Base-by-base conservation (phyloP, 768 basidiomycete genomes). In the Daedaleopsis nitida region DNA sequence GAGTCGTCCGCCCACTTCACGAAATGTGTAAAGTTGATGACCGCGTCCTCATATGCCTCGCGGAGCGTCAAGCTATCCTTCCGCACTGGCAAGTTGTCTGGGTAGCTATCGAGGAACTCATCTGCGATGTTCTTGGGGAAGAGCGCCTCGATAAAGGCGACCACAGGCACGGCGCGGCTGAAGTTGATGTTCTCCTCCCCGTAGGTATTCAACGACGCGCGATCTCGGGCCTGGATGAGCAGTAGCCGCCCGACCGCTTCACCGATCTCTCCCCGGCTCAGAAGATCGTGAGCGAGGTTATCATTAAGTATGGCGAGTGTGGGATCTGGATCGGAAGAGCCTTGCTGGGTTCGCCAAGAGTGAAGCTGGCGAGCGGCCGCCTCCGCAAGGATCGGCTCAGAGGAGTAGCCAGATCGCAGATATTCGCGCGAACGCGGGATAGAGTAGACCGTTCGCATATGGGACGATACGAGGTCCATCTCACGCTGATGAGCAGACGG, bases 341-440 rank as follows among this genome's bases (percentile, higher is more conserved):
- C 19, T 5, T 44, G 23, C 3, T 16, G 52, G 21, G 43, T 52
- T 24, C 42, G 38, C 52, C 50, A 64, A n/a, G 21, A 38, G 7
- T 59, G 14, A 55, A 66, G 44, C 32, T 59, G 58, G 23, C 57
- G 62, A 12, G 60, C 61, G 14, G 74, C 74, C 38, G 72, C 75
- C 54, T 75, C 72, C 7, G 74, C 75, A 3, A 76, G 68, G 24
- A 75, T 50, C n/a, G 74, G 73, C 65, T 77, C 75, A 14, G 75
- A 75, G 8, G 75, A 66, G 45, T 72, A 74, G 17, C 72, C 71
- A 23, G 73, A 67, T 14, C 56, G 58, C 34, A 76, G 27, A 43
- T 70, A 72, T 52, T 64, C 58, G 12, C 62, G 66, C 59, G 67
- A 24, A 3, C 43, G 23, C 11, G 73, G 73, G 12, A 75, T 59